Evolutionary conservation across 805 yeast species (phyloP), one percentile per base, ranked within the genome.

Genomic region (Huiozyma sinensis): DNA sequence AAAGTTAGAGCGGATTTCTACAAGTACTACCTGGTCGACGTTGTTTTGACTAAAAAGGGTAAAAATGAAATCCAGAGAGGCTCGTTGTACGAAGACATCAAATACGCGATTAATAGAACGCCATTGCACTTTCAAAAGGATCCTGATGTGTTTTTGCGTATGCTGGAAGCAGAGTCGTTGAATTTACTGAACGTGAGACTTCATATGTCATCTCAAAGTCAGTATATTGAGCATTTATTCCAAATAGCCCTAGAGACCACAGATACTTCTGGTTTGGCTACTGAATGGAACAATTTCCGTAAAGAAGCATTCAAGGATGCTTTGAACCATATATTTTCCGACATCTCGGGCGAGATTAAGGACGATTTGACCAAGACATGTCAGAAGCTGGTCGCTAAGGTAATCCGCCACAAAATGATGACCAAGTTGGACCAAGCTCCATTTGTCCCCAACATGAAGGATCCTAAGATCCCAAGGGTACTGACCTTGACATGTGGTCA

Each of bases 341-440:
- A 80, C 56, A 76, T 87, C 32, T 70, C 85, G 7, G 70, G 79
- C 40, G 84, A 83, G 57, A 80, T 92, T 41, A 85, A 89, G 50
- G 97, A 89, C 55, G 83, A 80, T 44, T 69, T 90, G 44, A 76
- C 87, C 44, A 75, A 82, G 45, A 81, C 74, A 44, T 83, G 95
- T 66, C 84, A 84, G 60, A 73, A 83, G 44, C 59, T 77, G 37
- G 70, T 92, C 38, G 79, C 79, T 41, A 73, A 70, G 46, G 80
- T 81, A 46, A 77, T 90, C 33, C 80, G 97, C 52, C 72, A 74
- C 37, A 69, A 74, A 29, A 83, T 90, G 56, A 68, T 77, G 60
- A 71, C 75, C 24, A 82, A 80, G 55, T 71, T 92, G 33, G 92
- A 90, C 60, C 97, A 89, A 67, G 95, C 97, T 2, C 97, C 99